A percentile compares a stretch with the other conserved stretches of the same genome.
These are phyloP conservation scores for Peterozyma toletana DNA, from an alignment of 805 yeast genomes.

Conservation along the genomic window DNA sequence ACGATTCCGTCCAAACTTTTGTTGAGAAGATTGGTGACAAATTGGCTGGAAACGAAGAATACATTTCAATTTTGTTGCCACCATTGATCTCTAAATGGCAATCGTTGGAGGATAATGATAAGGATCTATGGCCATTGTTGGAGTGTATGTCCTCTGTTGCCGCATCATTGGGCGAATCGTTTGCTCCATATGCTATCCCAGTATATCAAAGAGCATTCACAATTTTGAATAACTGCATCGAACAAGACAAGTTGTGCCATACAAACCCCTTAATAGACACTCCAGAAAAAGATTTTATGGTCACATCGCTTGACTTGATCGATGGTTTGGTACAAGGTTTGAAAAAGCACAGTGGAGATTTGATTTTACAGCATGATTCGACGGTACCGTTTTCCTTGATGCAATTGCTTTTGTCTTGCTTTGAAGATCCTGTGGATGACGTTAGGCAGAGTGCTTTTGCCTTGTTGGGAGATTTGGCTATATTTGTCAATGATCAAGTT, in stretches of 20 bases:
- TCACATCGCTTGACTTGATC: conserved; percentile 81
- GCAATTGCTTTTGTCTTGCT: conserved; percentile 57
- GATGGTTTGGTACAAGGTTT: conserved; percentile 94
- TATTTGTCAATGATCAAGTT: conserved; percentile 38
- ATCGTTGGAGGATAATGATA: conserved; percentile 63
- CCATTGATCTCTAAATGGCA: conserved; percentile 84
- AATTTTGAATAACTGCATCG: conserved; percentile 62
- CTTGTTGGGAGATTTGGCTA: conserved; percentile 82
- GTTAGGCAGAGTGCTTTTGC: conserved; percentile 95
- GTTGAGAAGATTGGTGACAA: conserved; percentile 67
- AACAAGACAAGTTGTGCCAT: conserved; percentile 54
- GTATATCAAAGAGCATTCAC: conserved; percentile 74
- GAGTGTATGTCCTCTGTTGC: conserved; percentile 93
- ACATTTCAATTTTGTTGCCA: conserved; percentile 61
- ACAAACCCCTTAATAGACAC: conserved; percentile 61
- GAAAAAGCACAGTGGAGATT: conserved; percentile 50
- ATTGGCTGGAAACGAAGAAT: conserved; percentile 47
- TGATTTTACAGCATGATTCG: conserved; percentile 32
- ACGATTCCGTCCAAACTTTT: conserved; percentile 87
- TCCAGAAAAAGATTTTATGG: conserved; percentile 86
- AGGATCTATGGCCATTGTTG: conserved; percentile 82
- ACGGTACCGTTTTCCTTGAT: conserved; percentile 31
- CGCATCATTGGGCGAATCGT: conserved; percentile 73
- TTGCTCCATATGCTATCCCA: conserved; percentile 84
- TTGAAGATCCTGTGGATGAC: conserved; percentile 72